Evolutionary conservation across 2,329 filamentous ascomycete genomes (phyloP).

Genomic region (Akanthomyces uredinophilus): DNA sequence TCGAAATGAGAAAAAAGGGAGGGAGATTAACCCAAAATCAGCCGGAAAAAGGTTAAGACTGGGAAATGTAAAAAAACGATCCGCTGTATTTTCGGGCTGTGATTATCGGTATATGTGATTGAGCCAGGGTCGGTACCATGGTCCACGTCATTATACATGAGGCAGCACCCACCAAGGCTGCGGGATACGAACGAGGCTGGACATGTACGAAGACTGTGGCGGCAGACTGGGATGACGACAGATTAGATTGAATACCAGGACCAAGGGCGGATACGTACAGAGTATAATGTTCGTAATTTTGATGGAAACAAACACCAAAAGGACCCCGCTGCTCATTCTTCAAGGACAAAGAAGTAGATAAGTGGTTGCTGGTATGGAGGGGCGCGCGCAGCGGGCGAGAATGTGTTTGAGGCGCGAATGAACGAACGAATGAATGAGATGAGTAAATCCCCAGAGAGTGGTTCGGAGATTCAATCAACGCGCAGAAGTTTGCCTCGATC

Average conservation of each 20-base stretch:
- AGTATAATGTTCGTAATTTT: neutral
- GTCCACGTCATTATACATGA: neutral
- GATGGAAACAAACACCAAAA: too few relatives aligned
- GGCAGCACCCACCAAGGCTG: neutral
- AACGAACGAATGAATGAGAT: too few relatives aligned
- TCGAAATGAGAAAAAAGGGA: neutral
- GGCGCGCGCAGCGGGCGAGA: too few relatives aligned
- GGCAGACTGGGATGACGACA: neutral
- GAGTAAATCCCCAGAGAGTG: too few relatives aligned
- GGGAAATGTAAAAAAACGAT: neutral
- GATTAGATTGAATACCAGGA: neutral
- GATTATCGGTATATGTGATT: neutral
- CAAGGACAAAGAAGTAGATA: too few relatives aligned
- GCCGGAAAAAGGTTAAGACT: too few relatives aligned
- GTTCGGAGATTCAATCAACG: too few relatives aligned
- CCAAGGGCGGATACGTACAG: neutral
- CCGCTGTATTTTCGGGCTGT: neutral
- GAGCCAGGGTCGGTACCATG: neutral
- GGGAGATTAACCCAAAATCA: neutral
- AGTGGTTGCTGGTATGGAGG: too few relatives aligned
- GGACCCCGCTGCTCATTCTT: too few relatives aligned
- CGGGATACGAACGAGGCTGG: slow-evolving; percentile 1
- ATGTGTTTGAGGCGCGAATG: too few relatives aligned
- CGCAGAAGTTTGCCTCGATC: too few relatives aligned
- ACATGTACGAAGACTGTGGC: neutral